Evolutionary conservation across 1,284 basidiomycete genomes (phyloP).

Genomic region (Irpex sp.): DNA sequence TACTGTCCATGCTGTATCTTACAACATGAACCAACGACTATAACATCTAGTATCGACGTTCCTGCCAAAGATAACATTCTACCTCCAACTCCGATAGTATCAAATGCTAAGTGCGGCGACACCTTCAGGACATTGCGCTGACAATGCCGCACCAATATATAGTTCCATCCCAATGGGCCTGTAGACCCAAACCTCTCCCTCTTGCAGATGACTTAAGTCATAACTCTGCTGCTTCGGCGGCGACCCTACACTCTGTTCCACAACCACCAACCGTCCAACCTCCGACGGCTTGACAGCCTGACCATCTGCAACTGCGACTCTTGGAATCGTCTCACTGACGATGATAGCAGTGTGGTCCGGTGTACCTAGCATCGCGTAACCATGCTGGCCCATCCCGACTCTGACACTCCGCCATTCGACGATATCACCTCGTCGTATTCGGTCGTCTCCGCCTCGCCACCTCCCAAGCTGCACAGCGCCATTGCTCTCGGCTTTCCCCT

Average conservation of each 20-base stretch:
- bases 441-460: constrained; percentile 63
- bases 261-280: constrained; percentile 41
- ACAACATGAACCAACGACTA: neutral
- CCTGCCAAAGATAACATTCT: neutral
- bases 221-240: constrained; percentile 39
- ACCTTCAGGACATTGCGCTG: constrained; percentile 27
- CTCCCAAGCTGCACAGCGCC: constrained; percentile 43
- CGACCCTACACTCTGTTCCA: constrained; percentile 41
- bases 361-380: constrained; percentile 33
- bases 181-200: constrained; percentile 50
- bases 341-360: constrained; percentile 48
- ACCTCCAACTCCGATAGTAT: neutral
- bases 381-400: constrained; percentile 36
- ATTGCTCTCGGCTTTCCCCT: constrained; percentile 45
- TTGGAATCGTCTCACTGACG: constrained; percentile 37
- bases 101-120: neutral
- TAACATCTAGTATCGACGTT: too few relatives aligned
- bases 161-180: constrained; percentile 43
- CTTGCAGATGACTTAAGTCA: constrained; percentile 37
- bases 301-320: constrained; percentile 30
- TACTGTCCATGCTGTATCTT: neutral
- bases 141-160: constrained; percentile 38
- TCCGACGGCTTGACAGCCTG: constrained; percentile 30
- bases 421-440: constrained; percentile 63
- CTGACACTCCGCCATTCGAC: constrained; percentile 58